These are phyloP conservation scores for Curvularia hawaiiensis DNA, from an alignment of 2,329 filamentous ascomycete species.

Conservation along the genomic window DNA sequence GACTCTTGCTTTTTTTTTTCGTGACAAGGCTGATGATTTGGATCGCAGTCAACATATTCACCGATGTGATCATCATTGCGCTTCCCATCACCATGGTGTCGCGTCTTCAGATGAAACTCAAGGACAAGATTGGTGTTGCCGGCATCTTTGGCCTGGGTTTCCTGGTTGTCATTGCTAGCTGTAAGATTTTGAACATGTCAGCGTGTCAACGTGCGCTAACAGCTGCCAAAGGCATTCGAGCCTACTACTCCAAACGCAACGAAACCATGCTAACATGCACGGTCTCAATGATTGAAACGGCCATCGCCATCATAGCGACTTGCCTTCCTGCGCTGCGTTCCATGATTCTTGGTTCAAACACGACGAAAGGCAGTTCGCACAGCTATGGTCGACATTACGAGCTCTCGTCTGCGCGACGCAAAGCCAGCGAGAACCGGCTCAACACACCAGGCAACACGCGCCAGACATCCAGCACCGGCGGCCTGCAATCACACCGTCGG, in stretches of 20 bases:
- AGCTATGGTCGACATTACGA: constrained; percentile 33
- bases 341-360: constrained; percentile 25
- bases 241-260: constrained; percentile 26
- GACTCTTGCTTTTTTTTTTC: not conserved
- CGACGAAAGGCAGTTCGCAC: constrained; percentile 20
- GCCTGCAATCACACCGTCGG: constrained; percentile 5
- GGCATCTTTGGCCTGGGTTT: constrained; percentile 30
- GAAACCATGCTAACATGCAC: constrained; percentile 32
- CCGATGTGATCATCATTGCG: constrained; percentile 28
- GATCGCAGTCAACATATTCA: constrained; percentile 29
- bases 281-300: constrained; percentile 32
- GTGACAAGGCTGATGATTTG: not conserved
- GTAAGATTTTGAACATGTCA: constrained; percentile 13
- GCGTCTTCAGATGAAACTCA: constrained; percentile 29
- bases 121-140: constrained; percentile 30
- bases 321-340: constrained; percentile 44
- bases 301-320: constrained; percentile 50
- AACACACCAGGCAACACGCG: not conserved
- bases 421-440: constrained; percentile 14
- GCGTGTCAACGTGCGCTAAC: constrained; percentile 6
- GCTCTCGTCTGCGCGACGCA: constrained; percentile 24
- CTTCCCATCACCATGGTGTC: constrained; percentile 32
- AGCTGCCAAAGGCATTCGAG: constrained; percentile 22
- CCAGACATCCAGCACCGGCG: constrained; percentile 2
- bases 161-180: constrained; percentile 33